Base-by-base conservation (phyloP, 768 basidiomycete species). In the Hemileccinum rubropunctum region DNA sequence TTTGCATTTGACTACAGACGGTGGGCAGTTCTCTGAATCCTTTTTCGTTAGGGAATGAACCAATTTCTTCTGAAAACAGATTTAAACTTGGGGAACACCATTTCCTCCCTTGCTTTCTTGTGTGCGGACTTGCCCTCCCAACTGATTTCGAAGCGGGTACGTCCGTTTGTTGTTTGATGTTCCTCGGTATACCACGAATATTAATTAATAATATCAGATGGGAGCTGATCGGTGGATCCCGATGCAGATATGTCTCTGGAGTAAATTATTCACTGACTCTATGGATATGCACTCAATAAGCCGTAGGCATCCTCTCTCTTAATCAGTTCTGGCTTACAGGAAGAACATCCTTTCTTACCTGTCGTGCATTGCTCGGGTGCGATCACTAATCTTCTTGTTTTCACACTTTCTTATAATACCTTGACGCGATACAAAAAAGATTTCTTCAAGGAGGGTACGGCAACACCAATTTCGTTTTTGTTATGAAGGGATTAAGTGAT, bases 191-290 rank as follows among this genome's bases (percentile, higher is more conserved):
- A 8, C 28, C 11, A n/a, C n/a, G n/a, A n/a, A n/a, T n/a, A n/a
- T n/a, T 30, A 13, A 34, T 28, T 56, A 40, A 47, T n/a, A 13
- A 14, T 27, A 43, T 34, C 21, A 80, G 78, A 52, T 82, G 33
- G 82, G 83, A 6, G 81, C 82, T 3, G 83, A 85, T 63, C 74
- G 79, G 21, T 84, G 80, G 81, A 81, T 82, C 62, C 80, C 81
- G 7, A 75, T 71, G 1, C 80, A 82, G 58, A 79, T 82, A 67
- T 77, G 75, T 45, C 51, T 74, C 12, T 82, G 79, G 80, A 76
- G 77, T 66, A 23, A 51, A 51, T 37, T 9, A 12, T 12, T 17
- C 4, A 2, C 4, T 18, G 15, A 18, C 0, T 14, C 9, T 2
- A 33, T n/a, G 17, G 9, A 9, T 42, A 10, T 8, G 15, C 26